Base-by-base conservation (phyloP, 805 yeast genomes). In the Kluyveromyces siamensis region DNA sequence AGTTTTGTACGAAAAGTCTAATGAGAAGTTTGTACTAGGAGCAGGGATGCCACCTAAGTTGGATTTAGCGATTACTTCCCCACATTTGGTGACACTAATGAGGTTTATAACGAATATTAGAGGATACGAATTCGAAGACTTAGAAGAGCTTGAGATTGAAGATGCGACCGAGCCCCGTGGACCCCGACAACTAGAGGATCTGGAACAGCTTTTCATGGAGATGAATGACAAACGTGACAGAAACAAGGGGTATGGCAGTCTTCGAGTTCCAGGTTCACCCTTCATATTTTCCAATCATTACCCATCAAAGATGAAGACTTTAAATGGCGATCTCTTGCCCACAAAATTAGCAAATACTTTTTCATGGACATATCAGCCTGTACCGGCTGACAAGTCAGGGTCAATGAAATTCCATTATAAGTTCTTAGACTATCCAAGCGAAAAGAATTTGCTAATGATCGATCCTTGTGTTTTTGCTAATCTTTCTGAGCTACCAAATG, bases 391-490 rank as follows among this genome's bases (percentile, higher is more conserved):
- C 17, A 37, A 37, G 40, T 37, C 40, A n/a, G 25, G n/a, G 13
- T 16, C 40, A 19, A 16, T 37, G 21, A 37, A 19, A n/a, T 16
- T 5, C 6, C 40, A 37, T 19, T 16, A 16, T 13, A 13, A 25
- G 38, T 43, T 43, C 33, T 27, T 33, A 7, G 45, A 43, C 21
- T 33, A 33, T 21, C 39, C 38, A 11, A 14, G 27, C 11, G 10
- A 33, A 7, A 18, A 43, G 16, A 27, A 41, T 33, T 1, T 35
- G n/a, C 21, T 46, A 8, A 37, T 19, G 17, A 43, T 43, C 6
- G 27, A 19, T 11, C 45, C 45, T n/a, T 43, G 45, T 19, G 21
- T 43, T 11, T 43, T 43, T 27, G 21, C 33, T 14, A 43, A 43
- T 21, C 27, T 33, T 6, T 19, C 45, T 10, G 45, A 43, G 16